phyloP scores from a whole-genome alignment of 2,329 filamentous ascomycete species.

The Trichocomaceae sp. region DNA sequence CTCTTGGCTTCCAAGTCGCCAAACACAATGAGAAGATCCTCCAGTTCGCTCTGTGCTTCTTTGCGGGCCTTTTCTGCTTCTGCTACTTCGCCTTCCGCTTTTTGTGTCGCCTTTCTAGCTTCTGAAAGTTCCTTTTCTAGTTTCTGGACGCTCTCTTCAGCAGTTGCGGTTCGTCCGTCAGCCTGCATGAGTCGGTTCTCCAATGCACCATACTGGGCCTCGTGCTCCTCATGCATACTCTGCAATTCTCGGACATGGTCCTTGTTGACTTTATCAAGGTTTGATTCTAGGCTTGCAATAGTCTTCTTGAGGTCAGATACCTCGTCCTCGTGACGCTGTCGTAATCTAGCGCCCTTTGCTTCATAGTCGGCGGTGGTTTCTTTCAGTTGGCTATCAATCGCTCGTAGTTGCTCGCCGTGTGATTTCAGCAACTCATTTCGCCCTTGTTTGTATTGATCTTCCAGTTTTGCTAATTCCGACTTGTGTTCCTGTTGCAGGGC shows the following conservation, averaged over 20 bases:
- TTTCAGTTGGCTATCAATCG: slow-evolving; percentile 44
- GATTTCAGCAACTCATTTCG: slow-evolving; percentile 38
- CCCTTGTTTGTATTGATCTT: slow-evolving; percentile 42
- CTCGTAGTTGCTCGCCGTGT: slow-evolving; percentile 42
- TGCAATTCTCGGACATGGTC: slow-evolving; percentile 56
- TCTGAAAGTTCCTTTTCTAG: slow-evolving; percentile 19
- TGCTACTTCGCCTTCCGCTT: slow-evolving; percentile 26
- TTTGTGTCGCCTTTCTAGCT: slow-evolving; percentile 20
- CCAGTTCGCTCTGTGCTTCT: slow-evolving; percentile 63
- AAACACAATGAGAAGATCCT: slow-evolving; percentile 76
- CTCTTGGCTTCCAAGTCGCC: slow-evolving; percentile 73
- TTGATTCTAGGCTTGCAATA: slow-evolving; percentile 52
- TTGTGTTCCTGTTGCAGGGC: slow-evolving; percentile 46
- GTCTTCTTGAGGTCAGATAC: slow-evolving; percentile 56
- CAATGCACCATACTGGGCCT: slow-evolving; percentile 38
- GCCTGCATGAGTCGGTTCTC: slow-evolving; percentile 46
- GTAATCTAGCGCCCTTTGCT: slow-evolving; percentile 30
- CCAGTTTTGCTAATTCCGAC: slow-evolving; percentile 53
- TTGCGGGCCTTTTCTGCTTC: slow-evolving; percentile 58
- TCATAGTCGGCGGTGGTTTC: slow-evolving; percentile 37
- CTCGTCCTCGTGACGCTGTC: slow-evolving; percentile 51
- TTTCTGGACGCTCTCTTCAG: slow-evolving; percentile 23
- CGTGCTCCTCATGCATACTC: slow-evolving; percentile 47
- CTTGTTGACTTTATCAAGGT: slow-evolving; percentile 50
- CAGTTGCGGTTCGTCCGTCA: slow-evolving; percentile 32